Evolutionary conservation across 73 alveolate genomes (phyloP).

Genomic region (Tetrahymena thermophila): DNA sequence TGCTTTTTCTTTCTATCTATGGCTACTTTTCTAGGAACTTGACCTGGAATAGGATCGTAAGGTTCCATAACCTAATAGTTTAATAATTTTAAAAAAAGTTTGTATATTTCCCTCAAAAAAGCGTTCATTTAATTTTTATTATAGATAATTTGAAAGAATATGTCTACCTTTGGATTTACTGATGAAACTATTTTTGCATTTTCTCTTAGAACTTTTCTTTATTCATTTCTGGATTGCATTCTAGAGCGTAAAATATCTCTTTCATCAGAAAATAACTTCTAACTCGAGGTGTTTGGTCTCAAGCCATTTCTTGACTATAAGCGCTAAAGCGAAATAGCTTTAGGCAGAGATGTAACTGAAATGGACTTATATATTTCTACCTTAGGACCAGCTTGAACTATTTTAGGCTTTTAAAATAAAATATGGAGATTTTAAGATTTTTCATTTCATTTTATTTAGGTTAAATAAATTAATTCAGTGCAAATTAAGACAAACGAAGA

Average conservation of each 20-base stretch:
- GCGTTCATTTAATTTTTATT: neutral
- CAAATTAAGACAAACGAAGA: neutral
- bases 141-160: neutral
- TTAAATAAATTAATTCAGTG: neutral
- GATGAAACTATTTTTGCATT: conserved; percentile 13
- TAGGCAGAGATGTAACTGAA: conserved; percentile 7
- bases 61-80: conserved; percentile 48
- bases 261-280: neutral
- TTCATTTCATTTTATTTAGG: neutral
- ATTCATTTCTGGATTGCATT: conserved; percentile 7
- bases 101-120: neutral
- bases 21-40: conserved; percentile 95
- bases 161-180: conserved; percentile 36
- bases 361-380: conserved; percentile 8
- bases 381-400: conserved; percentile 20
- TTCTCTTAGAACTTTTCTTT: conserved; percentile 12
- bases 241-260: conserved; percentile 16
- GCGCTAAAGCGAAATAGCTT: conserved; percentile 40
- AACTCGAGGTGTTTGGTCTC: neutral
- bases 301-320: conserved; percentile 15
- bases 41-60: conserved; percentile 90
- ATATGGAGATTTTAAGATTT: neutral
- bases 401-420: neutral
- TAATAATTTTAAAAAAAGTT: neutral
- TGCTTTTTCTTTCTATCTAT: conserved; percentile 94